Base-by-base conservation (phyloP, 163 green algal species). In the Coccomyxa subellipsoidea region DNA sequence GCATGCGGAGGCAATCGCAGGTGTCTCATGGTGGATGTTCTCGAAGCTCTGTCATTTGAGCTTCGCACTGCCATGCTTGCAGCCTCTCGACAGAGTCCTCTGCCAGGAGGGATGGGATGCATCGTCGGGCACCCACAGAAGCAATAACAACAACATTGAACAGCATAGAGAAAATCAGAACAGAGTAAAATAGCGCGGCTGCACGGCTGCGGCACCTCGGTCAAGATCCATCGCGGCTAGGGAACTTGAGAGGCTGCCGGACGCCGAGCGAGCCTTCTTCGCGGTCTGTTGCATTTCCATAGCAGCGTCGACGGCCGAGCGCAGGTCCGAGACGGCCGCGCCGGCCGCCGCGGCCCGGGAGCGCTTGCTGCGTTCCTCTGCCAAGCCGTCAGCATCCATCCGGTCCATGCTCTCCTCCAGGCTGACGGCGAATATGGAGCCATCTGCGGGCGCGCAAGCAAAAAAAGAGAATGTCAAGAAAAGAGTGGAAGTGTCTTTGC, bases 361-460 rank as follows among this genome's bases (percentile, higher is more conserved):
- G 27, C 81, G 53, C 73, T 84, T 84, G 47, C 27, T 34, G 29
- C 32, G 66, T 23, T 73, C 66, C 29, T 34, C 29, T 32, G 27
- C 29, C 66, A 69, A 38, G 39, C 39, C 80, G 32, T 84, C 80
- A 1, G 78, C 39, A 38, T 84, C 70, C 80, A 84, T 84, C 31
- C 70, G 59, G 69, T 84, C 34, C 71, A 77, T 40, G 71, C 35
- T 34, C 35, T 39, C 66, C 36, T 53, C 31, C n/a, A 34, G 38
- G 38, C 69, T 72, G 69, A 38, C 21, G 9, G 59, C 75, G 15
- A 73, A 34, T 23, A 73, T 32, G 2, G 66, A 73, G 18, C n/a
- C 66, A 8, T 73, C 66, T 73, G 66, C 27, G 47, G 23, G 0
- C 47, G 15, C 47, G 15, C 21, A 12, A 12, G 3, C 47, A 59